These are phyloP conservation scores for Brettanomyces sp. DNA, from an alignment of 805 yeast species.

Conservation along the genomic window DNA sequence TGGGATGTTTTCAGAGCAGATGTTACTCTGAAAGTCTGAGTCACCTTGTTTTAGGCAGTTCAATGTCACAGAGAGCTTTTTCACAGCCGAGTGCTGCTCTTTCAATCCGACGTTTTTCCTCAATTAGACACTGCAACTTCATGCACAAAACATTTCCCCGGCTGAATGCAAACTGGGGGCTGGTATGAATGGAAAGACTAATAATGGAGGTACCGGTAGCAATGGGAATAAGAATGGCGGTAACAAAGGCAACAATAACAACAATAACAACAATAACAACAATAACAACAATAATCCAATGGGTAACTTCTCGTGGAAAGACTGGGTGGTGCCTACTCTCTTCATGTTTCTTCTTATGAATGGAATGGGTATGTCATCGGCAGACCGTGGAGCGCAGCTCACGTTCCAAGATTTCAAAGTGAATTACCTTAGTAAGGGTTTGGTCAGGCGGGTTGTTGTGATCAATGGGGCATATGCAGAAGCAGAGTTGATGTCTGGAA, in stretches of 20 bases:
- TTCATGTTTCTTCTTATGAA: conserved; percentile 14
- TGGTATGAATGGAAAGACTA: too few relatives aligned
- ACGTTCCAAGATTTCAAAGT: conserved; percentile 89
- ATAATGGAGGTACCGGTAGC: background rate
- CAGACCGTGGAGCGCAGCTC: conserved; percentile 29
- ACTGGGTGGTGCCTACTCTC: conserved; percentile 21
- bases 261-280: conserved; percentile 1
- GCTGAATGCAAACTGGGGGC: too few relatives aligned
- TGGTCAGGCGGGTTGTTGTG: conserved; percentile 65
- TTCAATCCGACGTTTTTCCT: too few relatives aligned
- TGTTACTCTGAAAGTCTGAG: too few relatives aligned
- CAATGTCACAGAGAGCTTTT: too few relatives aligned
- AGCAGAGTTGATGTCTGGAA: conserved; percentile 37
- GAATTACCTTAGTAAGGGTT: conserved; percentile 63
- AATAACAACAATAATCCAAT: conserved; percentile 8
- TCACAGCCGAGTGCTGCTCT: too few relatives aligned
- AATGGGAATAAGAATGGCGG: background rate
- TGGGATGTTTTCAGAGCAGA: too few relatives aligned
- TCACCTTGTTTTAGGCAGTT: too few relatives aligned
- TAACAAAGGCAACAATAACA: conserved; percentile 2
- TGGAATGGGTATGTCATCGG: conserved; percentile 5
- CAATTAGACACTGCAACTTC: too few relatives aligned
- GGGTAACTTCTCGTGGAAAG: conserved; percentile 13
- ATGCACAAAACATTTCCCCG: too few relatives aligned
- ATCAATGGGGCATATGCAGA: conserved; percentile 70